Conservation (phyloP, 2,329 filamentous ascomycete species). For the Didymella exigua region DNA sequence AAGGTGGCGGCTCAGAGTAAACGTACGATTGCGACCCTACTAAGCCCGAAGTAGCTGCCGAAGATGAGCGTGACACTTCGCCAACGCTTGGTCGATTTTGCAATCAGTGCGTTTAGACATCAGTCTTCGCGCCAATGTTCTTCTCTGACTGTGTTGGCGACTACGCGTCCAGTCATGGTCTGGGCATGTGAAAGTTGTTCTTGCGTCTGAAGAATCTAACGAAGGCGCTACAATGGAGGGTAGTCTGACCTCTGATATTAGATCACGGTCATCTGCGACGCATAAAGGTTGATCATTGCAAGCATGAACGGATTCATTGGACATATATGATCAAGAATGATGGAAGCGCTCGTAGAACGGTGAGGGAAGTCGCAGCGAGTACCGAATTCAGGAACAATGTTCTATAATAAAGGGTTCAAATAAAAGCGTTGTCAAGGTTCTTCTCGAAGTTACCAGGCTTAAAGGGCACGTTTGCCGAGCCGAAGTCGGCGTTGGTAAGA, state of each 20-base stretch:
- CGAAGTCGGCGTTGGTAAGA: slow-evolving; percentile 50
- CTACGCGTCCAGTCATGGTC: not conserved
- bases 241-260: too few species aligned
- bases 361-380: too few species aligned
- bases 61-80: too few species aligned
- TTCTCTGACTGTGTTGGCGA: not conserved
- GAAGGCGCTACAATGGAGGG: not conserved
- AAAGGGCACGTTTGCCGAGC: slow-evolving; percentile 53
- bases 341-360: too few species aligned
- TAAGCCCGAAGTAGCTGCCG: too few species aligned
- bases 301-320: too few species aligned
- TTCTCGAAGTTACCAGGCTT: slow-evolving; percentile 50
- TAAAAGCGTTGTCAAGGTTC: slow-evolving; percentile 16
- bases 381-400: not conserved
- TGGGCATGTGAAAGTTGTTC: not conserved
- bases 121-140: not conserved
- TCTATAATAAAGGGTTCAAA: not conserved
- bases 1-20: not conserved
- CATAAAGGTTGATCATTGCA: too few species aligned
- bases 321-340: too few species aligned
- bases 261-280: too few species aligned
- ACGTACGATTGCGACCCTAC: not conserved
- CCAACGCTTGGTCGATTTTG: too few species aligned
- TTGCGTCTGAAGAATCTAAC: not conserved
- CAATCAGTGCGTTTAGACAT: too few species aligned